phyloP scores from a whole-genome alignment of 805 yeast genomes.

The Spathaspora passalidarum region DNA sequence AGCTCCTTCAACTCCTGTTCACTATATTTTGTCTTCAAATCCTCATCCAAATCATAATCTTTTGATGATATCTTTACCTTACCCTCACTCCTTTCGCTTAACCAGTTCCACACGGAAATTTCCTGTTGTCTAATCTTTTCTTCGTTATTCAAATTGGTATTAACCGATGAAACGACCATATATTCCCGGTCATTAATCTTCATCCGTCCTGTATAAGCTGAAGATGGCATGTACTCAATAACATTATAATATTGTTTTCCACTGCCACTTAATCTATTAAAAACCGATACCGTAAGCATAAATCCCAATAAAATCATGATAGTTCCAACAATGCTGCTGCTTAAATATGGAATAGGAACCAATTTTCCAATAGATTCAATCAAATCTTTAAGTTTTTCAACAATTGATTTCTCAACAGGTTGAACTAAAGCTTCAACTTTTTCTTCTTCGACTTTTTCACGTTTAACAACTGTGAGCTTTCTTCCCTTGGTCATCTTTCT shows the following conservation, averaged over 20 bases:
- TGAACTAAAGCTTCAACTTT: conserved; percentile 9
- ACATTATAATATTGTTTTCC: not conserved
- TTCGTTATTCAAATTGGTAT: conserved; percentile 24
- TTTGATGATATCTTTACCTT: conserved; percentile 6
- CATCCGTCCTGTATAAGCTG: conserved; percentile 13
- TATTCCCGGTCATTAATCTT: conserved; percentile 34
- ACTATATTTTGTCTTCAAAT: conserved; percentile 17
- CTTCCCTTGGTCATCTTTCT: conserved; percentile 12
- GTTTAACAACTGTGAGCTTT: conserved; percentile 13
- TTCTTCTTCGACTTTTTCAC: conserved; percentile 8
- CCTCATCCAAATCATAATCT: conserved; percentile 6
- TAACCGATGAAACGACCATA: conserved; percentile 39
- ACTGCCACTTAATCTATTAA: not conserved
- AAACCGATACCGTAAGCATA: conserved; percentile 7
- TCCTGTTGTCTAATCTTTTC: conserved; percentile 46
- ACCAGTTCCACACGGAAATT: conserved; percentile 71
- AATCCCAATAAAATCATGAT: conserved; percentile 14
- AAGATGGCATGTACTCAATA: conserved; percentile 7
- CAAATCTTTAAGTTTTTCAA: conserved; percentile 18
- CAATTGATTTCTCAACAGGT: conserved; percentile 13
- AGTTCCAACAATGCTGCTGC: conserved; percentile 21
- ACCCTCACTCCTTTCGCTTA: conserved; percentile 35
- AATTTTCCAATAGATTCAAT: conserved; percentile 22
- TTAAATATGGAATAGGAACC: conserved; percentile 27
- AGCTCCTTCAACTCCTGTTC: conserved; percentile 48